These are phyloP conservation scores for Talaromyces nanjingensis DNA, from an alignment of 495 filamentous ascomycete species.

Conservation along the genomic window DNA sequence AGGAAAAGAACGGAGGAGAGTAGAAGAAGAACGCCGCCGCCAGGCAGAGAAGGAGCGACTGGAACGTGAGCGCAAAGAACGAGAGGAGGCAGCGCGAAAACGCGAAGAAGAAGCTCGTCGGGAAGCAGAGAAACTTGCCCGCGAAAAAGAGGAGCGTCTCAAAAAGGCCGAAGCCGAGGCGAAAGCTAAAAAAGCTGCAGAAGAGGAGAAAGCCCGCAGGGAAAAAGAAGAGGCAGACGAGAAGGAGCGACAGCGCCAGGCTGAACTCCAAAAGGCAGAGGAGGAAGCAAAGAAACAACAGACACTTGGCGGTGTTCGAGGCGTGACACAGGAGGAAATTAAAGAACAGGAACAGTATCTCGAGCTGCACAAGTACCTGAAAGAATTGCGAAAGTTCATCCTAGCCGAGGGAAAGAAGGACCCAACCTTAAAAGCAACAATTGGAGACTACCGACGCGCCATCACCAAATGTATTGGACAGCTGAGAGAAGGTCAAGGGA, in stretches of 20 bases:
- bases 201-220: slow-evolving; percentile 26
- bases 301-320: slow-evolving; percentile 20
- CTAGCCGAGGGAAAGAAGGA: slow-evolving; percentile 40
- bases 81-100: slow-evolving; percentile 36
- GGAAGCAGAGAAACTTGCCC: slow-evolving; percentile 19
- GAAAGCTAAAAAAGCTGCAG: slow-evolving; percentile 9
- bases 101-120: slow-evolving; percentile 32
- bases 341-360: slow-evolving; percentile 53
- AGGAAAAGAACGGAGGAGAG: slow-evolving; percentile 24
- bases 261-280: slow-evolving; percentile 20
- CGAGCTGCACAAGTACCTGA: slow-evolving; percentile 65
- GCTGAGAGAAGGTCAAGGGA: slow-evolving; percentile 54
- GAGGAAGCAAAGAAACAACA: slow-evolving; percentile 24
- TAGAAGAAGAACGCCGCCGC: slow-evolving; percentile 25
- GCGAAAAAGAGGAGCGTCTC: slow-evolving; percentile 16
- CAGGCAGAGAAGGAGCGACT: slow-evolving; percentile 26
- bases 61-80: slow-evolving; percentile 41
- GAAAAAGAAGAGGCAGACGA: slow-evolving; percentile 32
- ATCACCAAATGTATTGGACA: slow-evolving; percentile 70
- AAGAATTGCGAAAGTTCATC: slow-evolving; percentile 57
- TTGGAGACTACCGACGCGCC: slow-evolving; percentile 69
- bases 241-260: slow-evolving; percentile 18
- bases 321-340: slow-evolving; percentile 27
- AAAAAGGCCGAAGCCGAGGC: slow-evolving; percentile 29
- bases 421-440: slow-evolving; percentile 49